phyloP scores from a whole-genome alignment of 768 basidiomycete genomes.

The Mycena sanguinolenta region DNA sequence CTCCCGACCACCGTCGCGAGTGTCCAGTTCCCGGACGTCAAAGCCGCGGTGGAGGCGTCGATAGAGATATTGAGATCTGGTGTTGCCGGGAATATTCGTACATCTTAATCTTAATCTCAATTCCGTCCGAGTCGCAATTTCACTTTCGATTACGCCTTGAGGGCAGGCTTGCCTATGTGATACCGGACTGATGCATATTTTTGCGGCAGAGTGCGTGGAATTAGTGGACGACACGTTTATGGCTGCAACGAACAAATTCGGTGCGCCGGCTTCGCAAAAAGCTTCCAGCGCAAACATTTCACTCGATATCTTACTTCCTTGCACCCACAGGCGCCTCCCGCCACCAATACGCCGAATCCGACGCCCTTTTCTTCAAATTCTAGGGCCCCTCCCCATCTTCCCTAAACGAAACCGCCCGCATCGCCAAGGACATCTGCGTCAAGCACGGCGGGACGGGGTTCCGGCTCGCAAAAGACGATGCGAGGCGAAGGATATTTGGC shows the following conservation, averaged over 20 bases:
- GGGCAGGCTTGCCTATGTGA: no score
- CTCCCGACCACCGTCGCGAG: conserved; percentile 88
- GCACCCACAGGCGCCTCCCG: conserved; percentile 54
- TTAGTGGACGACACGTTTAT: conserved; percentile 82
- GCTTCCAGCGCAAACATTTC: no score
- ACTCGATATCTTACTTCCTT: no score
- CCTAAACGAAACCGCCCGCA: conserved; percentile 70
- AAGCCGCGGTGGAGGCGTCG: conserved; percentile 81
- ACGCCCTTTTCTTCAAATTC: conserved; percentile 90
- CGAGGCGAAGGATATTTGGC: conserved; percentile 83
- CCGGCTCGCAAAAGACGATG: conserved; percentile 69
- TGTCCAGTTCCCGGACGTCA: conserved; percentile 84
- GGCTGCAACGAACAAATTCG: conserved; percentile 69
- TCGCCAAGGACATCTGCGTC: conserved; percentile 69
- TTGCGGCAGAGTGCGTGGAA: conserved; percentile 89
- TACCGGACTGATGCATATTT: no score
- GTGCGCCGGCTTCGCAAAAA: no score
- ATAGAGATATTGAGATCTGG: conserved; percentile 62
- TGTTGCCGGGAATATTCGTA: conserved; percentile 12
- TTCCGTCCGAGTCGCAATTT: no score
- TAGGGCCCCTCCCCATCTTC: conserved; percentile 75
- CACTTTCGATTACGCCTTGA: no score
- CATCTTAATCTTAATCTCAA: no score
- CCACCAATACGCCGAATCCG: conserved; percentile 71
- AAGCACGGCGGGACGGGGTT: conserved; percentile 80